phyloP scores from a whole-genome alignment of 306 rosid genomes.

The Sechiopsis laciniata region DNA sequence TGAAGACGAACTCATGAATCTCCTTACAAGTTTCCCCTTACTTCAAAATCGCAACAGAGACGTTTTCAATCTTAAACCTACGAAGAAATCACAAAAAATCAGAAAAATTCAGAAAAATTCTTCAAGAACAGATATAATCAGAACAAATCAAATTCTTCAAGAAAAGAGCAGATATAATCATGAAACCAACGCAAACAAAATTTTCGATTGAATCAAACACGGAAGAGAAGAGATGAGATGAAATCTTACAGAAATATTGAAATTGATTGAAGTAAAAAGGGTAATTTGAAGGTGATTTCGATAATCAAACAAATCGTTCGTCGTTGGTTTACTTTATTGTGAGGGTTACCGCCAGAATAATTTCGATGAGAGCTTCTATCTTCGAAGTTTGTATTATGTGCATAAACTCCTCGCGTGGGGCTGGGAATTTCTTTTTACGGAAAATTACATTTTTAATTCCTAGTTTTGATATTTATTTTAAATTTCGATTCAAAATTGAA shows the following conservation, averaged over 20 bases:
- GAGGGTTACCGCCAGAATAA: slow-evolving; percentile 1
- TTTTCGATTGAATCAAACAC: neutral
- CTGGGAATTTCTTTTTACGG: no score
- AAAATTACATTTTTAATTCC: no score
- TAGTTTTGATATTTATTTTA: no score
- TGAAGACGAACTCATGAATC: slow-evolving; percentile 57
- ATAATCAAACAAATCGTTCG: neutral
- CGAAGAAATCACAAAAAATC: neutral
- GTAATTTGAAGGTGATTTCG: neutral
- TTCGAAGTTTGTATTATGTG: neutral
- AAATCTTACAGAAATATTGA: neutral
- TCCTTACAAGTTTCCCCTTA: neutral
- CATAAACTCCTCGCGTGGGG: no score
- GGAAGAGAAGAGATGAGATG: neutral
- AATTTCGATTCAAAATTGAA: no score
- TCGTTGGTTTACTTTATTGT: neutral
- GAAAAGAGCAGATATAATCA: neutral
- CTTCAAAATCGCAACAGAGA: slow-evolving; percentile 6
- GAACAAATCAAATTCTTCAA: neutral
- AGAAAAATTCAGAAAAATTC: slow-evolving; percentile 2
- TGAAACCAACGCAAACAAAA: neutral
- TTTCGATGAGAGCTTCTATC: neutral
- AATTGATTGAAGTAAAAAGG: neutral
- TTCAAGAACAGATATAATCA: no score
- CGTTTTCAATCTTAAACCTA: slow-evolving; percentile 6